Conservation (phyloP, 192 early-diverging fungal species). For the Rhizoclosmatium sp. region DNA sequence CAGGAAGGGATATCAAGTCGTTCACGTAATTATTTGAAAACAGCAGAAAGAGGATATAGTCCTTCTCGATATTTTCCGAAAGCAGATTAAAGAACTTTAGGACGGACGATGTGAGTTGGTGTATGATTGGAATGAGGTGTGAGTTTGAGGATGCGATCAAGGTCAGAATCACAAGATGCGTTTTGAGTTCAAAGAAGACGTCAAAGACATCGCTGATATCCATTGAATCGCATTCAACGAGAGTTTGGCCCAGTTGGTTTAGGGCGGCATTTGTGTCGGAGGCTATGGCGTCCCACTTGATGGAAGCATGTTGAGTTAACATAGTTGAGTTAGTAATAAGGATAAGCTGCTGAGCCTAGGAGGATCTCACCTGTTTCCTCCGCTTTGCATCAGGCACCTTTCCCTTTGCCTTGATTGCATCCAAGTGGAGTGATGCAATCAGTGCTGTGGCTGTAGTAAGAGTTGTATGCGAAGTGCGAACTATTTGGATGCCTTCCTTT, state of each 20-base stretch:
- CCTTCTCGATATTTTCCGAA: constrained; percentile 17
- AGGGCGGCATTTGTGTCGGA: neutral
- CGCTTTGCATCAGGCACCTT: too few species aligned
- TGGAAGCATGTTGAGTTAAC: too few species aligned
- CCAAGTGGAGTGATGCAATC: too few species aligned
- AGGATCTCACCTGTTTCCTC: too few species aligned
- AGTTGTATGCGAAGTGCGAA: too few species aligned
- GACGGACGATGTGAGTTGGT: neutral
- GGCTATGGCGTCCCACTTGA: too few species aligned
- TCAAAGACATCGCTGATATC: constrained; percentile 2
- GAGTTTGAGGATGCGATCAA: neutral
- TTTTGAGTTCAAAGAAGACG: constrained; percentile 13
- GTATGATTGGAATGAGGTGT: neutral
- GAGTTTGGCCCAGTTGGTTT: neutral
- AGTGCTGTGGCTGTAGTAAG: too few species aligned
- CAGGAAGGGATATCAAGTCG: constrained; percentile 54
- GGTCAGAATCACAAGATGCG: constrained; percentile 4
- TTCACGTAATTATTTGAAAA: constrained; percentile 82
- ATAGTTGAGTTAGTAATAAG: too few species aligned
- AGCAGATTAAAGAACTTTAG: neutral
- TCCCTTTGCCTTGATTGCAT: too few species aligned
- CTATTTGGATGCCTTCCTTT: too few species aligned
- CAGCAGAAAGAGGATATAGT: constrained; percentile 59
- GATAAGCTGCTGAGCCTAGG: too few species aligned
- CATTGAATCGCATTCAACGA: constrained; percentile 2